Evolutionary conservation across 441 rosid species (phyloP).

Genomic region (Mallotus japonicus): DNA sequence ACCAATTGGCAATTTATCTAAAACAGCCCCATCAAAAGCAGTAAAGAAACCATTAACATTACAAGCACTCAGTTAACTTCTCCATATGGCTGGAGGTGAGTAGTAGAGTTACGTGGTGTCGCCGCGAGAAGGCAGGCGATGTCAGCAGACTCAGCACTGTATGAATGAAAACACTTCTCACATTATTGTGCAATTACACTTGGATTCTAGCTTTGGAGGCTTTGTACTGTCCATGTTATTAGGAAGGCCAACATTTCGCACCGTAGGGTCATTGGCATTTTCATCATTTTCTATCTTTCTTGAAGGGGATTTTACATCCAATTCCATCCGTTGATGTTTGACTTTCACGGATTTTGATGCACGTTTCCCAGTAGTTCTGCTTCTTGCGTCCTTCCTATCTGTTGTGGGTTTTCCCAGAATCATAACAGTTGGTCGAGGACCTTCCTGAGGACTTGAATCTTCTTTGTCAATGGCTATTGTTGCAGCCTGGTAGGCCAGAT

Average conservation of each 20-base stretch:
- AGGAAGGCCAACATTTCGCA: constrained; percentile 60
- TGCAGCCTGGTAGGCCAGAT: constrained; percentile 80
- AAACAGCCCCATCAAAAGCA: constrained; percentile 40
- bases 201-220: constrained; percentile 89
- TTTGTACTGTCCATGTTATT: constrained; percentile 55
- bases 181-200: constrained; percentile 99
- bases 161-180: constrained; percentile 37
- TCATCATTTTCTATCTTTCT: constrained; percentile 66
- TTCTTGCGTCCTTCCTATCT: constrained; percentile 49
- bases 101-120: constrained; percentile 4
- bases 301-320: constrained; percentile 40
- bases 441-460: constrained; percentile 47
- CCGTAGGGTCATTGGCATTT: constrained; percentile 55
- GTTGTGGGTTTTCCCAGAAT: constrained; percentile 62
- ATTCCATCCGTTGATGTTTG: constrained; percentile 52
- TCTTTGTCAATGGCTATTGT: constrained; percentile 71
- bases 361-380: constrained; percentile 50
- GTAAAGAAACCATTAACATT: constrained; percentile 23
- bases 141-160: constrained; percentile 8
- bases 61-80: constrained; percentile 32
- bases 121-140: neutral
- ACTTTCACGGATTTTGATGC: constrained; percentile 54
- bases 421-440: constrained; percentile 64
- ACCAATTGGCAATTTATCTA: constrained; percentile 38
- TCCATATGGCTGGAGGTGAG: constrained; percentile 16